A percentile compares a stretch with the other conserved stretches of the same genome.
Conservation (phyloP, 2,329 filamentous ascomycete genomes). For the Neospermospora avenae region DNA sequence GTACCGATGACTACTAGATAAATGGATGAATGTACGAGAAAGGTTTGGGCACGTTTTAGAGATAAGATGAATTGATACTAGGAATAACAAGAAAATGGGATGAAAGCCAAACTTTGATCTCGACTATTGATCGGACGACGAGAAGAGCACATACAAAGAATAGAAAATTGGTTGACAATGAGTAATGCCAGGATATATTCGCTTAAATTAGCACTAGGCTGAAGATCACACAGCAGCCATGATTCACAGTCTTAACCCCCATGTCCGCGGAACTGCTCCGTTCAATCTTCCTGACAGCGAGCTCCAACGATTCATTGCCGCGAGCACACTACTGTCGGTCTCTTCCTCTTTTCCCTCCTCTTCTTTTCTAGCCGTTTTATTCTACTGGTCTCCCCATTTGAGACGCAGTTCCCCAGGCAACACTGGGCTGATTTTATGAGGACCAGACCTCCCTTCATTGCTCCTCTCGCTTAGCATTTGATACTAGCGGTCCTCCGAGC, state of each 20-base stretch:
- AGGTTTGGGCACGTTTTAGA: not conserved
- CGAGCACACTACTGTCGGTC: constrained; percentile 25
- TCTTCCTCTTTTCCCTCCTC: constrained; percentile 3
- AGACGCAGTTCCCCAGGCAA: constrained; percentile 19
- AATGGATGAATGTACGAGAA: not conserved
- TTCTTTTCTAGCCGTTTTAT: constrained; percentile 11
- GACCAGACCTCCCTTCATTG: constrained; percentile 26
- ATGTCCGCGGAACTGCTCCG: constrained; percentile 8
- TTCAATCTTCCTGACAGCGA: constrained; percentile 21
- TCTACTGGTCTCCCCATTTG: constrained; percentile 23
- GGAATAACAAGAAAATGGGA: not conserved
- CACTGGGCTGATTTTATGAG: constrained; percentile 24
- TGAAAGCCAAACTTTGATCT: not conserved
- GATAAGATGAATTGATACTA: not conserved
- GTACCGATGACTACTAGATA: not conserved
- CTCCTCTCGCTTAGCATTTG: constrained; percentile 26
- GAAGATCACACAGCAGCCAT: not conserved
- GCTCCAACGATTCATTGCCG: constrained; percentile 21
- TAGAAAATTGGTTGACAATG: not conserved
- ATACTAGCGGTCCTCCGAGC: constrained; percentile 25
- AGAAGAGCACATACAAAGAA: not conserved
- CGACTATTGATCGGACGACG: not conserved
- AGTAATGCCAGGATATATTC: not conserved
- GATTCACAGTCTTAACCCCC: not conserved
- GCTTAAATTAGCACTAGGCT: not conserved